phyloP scores from a whole-genome alignment of 176 grass and related monocot species.

The Coix lacrymajobi region DNA sequence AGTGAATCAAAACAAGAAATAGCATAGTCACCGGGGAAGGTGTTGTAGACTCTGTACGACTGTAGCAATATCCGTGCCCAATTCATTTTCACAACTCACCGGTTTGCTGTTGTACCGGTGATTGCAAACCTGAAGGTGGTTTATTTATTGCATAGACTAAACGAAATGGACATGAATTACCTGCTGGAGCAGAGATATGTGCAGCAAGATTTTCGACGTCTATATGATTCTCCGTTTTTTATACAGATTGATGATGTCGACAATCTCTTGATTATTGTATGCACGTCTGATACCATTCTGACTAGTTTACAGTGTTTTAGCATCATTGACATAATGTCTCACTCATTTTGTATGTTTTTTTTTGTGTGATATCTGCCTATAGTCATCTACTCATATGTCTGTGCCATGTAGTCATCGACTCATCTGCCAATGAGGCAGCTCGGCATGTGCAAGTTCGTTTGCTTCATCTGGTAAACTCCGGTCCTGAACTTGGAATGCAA shows the following conservation, averaged over 20 bases:
- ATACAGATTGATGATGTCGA: not conserved
- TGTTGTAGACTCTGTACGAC: not conserved
- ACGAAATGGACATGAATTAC: not conserved
- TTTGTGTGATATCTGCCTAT: too few species aligned
- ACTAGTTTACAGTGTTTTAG: not conserved
- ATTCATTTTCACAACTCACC: conserved; percentile 10
- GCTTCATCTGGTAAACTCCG: too few species aligned
- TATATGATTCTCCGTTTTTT: not conserved
- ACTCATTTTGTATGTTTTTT: not conserved
- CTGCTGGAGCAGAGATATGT: not conserved
- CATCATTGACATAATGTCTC: not conserved
- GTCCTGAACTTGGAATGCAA: too few species aligned
- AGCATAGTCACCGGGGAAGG: not conserved
- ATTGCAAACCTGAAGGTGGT: not conserved
- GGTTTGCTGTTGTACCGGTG: not conserved
- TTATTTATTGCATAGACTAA: conserved; percentile 15
- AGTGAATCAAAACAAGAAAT: not conserved
- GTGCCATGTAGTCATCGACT: too few species aligned
- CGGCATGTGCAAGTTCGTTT: not conserved
- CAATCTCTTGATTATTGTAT: not conserved
- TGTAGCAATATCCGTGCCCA: conserved; percentile 9
- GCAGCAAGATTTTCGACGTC: not conserved
- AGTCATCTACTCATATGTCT: not conserved
- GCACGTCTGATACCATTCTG: not conserved
- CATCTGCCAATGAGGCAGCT: not conserved